Percentiles rank a stretch among this genome's conserved stretches.
Evolutionary conservation across 164 flowering plant genomes (phyloP).

Genomic region (Kingdonia uniflora): DNA sequence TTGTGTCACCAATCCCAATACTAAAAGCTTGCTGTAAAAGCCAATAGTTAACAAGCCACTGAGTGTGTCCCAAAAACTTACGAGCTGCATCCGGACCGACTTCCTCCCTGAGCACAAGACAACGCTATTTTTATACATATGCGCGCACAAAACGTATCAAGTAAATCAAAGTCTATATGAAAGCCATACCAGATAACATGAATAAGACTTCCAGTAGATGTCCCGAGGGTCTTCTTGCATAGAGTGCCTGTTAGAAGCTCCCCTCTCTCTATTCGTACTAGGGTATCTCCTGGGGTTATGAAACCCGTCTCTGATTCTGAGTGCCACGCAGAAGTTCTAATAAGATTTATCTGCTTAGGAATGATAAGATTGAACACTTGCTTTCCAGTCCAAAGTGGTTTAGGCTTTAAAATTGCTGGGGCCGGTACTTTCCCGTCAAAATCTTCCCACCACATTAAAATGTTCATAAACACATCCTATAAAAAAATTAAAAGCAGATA

Average conservation of each 20-base stretch:
- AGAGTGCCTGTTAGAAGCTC: slow-evolving; percentile 89
- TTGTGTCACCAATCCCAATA: slow-evolving; percentile 98
- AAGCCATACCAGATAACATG: slow-evolving; percentile 86
- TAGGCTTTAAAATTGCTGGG: slow-evolving; percentile 89
- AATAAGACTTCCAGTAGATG: slow-evolving; percentile 95
- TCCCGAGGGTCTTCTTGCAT: slow-evolving; percentile 93
- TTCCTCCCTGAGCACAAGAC: slow-evolving; percentile 67
- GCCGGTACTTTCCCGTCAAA: slow-evolving; percentile 98
- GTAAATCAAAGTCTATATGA: background rate
- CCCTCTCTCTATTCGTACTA: slow-evolving; percentile 84
- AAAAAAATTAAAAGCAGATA: slow-evolving; percentile 4
- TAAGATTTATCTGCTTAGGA: slow-evolving; percentile 93
- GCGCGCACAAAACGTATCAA: background rate
- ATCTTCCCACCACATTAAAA: slow-evolving; percentile 99
- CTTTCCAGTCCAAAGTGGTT: slow-evolving; percentile 97
- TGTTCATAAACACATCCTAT: slow-evolving; percentile 98
- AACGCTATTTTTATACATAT: too few species aligned
- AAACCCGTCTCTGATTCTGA: slow-evolving; percentile 63
- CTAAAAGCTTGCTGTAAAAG: slow-evolving; percentile 89
- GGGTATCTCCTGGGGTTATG: slow-evolving; percentile 92
- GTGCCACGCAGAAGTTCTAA: slow-evolving; percentile 88
- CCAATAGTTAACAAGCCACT: slow-evolving; percentile 99
- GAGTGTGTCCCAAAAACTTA: slow-evolving; percentile 95
- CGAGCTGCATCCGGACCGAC: slow-evolving; percentile 99
- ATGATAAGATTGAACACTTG: slow-evolving; percentile 97